Percentiles rank a stretch among this genome's conserved stretches.
These are phyloP conservation scores for Hirsutella rhossiliensis DNA, from an alignment of 2,329 filamentous ascomycete species.

Conservation along the genomic window DNA sequence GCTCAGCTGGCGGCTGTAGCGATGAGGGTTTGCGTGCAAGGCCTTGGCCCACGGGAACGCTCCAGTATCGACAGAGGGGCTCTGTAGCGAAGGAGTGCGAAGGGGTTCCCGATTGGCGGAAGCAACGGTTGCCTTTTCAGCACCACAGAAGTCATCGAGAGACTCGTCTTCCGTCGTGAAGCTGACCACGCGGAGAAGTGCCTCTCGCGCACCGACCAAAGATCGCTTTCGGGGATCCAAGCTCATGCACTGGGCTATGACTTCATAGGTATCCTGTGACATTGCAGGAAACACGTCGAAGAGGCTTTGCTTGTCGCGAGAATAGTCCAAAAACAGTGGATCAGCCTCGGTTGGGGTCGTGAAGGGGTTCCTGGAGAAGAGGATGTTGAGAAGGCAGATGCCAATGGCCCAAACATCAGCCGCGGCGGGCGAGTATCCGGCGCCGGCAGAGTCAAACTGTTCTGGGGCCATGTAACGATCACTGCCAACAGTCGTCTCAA, in stretches of 20 bases:
- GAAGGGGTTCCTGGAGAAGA: slow-evolving; percentile 96
- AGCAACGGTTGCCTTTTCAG: slow-evolving; percentile 63
- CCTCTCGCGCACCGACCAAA: slow-evolving; percentile 62
- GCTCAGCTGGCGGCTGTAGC: slow-evolving; percentile 69
- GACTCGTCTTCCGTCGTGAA: slow-evolving; percentile 91
- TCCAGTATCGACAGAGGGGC: slow-evolving; percentile 65
- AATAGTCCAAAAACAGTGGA: slow-evolving; percentile 85
- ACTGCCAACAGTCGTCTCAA: slow-evolving; percentile 87
- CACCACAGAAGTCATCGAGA: slow-evolving; percentile 86
- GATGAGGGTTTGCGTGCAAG: slow-evolving; percentile 59
- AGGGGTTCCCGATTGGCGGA: slow-evolving; percentile 90
- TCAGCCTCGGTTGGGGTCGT: slow-evolving; percentile 84
- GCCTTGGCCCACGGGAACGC: slow-evolving; percentile 95
- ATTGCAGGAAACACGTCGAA: slow-evolving; percentile 98
- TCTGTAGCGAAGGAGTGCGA: slow-evolving; percentile 89
- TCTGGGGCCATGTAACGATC: slow-evolving; percentile 99
- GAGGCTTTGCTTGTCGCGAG: slow-evolving; percentile 82
- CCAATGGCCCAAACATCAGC: slow-evolving; percentile 97
- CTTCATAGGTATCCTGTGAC: slow-evolving; percentile 96
- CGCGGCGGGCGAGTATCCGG: slow-evolving; percentile 83
- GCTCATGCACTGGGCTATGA: slow-evolving; percentile 81
- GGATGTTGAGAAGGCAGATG: slow-evolving; percentile 88
- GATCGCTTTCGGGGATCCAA: slow-evolving; percentile 85
- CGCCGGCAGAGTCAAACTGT: slow-evolving; percentile 81
- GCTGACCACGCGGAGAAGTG: slow-evolving; percentile 67